These are phyloP conservation scores for Martensiomyces pterosporus DNA, from an alignment of 192 early-diverging fungal species.

Conservation along the genomic window DNA sequence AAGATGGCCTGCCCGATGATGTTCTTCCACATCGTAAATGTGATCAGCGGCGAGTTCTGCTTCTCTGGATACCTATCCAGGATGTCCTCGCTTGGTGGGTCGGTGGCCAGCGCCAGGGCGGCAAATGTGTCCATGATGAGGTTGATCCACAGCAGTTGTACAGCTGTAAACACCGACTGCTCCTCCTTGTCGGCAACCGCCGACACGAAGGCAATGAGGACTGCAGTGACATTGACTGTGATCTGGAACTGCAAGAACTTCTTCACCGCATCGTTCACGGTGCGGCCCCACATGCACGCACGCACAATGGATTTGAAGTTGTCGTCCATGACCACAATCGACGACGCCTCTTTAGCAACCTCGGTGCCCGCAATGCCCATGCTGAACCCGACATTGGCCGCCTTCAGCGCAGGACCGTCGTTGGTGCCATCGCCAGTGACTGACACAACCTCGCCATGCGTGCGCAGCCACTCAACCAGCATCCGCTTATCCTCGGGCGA, in stretches of 20 bases:
- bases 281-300: constrained; percentile 95
- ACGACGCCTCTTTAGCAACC: constrained; percentile 99
- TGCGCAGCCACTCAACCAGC: constrained; percentile 82
- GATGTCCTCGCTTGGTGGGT: constrained; percentile 81
- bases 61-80: constrained; percentile 84
- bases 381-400: constrained; percentile 94
- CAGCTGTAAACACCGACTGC: constrained; percentile 86
- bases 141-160: constrained; percentile 98
- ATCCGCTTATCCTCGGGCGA: constrained; percentile 96
- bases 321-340: constrained; percentile 97
- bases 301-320: constrained; percentile 97
- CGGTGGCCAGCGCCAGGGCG: constrained; percentile 94
- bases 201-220: constrained; percentile 74
- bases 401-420: constrained; percentile 91
- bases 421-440: constrained; percentile 99
- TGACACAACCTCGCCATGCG: constrained; percentile 91
- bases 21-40: constrained; percentile 92
- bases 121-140: constrained; percentile 99
- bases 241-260: constrained; percentile 99
- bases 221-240: constrained; percentile 94
- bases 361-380: constrained; percentile 99
- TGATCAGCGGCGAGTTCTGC: constrained; percentile 78
- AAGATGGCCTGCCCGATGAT: constrained; percentile 88
- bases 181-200: constrained; percentile 60
- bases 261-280: constrained; percentile 93